Evolutionary conservation across 805 yeast genomes (phyloP).

Genomic region (Ogataea paraovalis): DNA sequence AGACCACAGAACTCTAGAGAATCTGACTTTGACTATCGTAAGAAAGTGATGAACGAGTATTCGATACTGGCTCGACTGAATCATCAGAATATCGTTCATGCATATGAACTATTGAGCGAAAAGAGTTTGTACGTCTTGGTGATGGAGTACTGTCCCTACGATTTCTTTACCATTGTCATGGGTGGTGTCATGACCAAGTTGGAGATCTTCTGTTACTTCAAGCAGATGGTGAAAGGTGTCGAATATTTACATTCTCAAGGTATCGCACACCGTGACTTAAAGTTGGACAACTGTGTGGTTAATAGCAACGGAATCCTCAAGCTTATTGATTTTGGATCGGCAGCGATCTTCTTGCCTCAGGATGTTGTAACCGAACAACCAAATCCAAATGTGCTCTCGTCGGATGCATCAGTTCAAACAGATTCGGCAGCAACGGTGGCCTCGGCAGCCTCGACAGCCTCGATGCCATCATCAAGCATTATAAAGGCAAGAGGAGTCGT

Average conservation of each 20-base stretch:
- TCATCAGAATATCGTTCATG: constrained; percentile 77
- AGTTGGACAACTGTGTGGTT: constrained; percentile 91
- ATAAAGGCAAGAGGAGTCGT: constrained; percentile 79
- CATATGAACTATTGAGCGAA: constrained; percentile 75
- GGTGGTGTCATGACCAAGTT: constrained; percentile 66
- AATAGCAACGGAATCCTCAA: constrained; percentile 70
- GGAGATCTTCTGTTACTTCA: constrained; percentile 78
- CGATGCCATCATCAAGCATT: constrained; percentile 32
- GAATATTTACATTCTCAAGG: constrained; percentile 75
- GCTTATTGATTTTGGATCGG: constrained; percentile 90
- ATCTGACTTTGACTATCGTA: constrained; percentile 62
- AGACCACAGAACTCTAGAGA: constrained; percentile 62
- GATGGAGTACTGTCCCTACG: constrained; percentile 92
- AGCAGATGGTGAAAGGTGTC: constrained; percentile 75
- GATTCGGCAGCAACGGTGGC: background rate
- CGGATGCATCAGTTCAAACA: background rate
- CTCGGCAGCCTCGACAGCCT: background rate
- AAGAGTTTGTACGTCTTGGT: constrained; percentile 61
- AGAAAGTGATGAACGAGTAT: constrained; percentile 79
- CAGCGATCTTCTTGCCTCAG: constrained; percentile 61
- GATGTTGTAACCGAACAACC: background rate
- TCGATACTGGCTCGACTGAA: constrained; percentile 73
- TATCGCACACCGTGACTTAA: constrained; percentile 88
- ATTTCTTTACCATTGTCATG: constrained; percentile 92
- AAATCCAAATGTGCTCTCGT: background rate